A percentile compares a stretch with the other conserved stretches of the same genome.
Conservation (phyloP, 1,284 basidiomycete species). For the Xerocomus amazonicus region DNA sequence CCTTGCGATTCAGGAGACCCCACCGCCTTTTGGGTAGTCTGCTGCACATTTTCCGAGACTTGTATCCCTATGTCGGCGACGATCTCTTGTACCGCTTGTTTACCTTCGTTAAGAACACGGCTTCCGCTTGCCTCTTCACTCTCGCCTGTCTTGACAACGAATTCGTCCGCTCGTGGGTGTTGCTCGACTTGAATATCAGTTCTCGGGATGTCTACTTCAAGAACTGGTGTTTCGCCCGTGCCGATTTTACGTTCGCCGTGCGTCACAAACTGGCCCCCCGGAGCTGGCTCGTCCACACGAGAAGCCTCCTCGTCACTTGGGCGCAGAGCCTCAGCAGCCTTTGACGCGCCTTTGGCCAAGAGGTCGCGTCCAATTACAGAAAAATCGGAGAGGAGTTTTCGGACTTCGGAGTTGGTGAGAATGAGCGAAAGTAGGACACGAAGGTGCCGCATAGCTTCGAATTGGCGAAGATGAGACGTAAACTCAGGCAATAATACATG, state of each 20-base stretch:
- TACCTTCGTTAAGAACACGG: conserved; percentile 14
- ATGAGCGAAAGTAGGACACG: conserved; percentile 81
- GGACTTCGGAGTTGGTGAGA: conserved; percentile 87
- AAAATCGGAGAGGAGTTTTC: conserved; percentile 84
- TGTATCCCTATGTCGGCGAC: conserved; percentile 13
- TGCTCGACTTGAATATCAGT: conserved; percentile 41
- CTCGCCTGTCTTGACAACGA: conserved; percentile 31
- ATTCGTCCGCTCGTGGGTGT: conserved; percentile 44
- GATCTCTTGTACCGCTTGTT: conserved; percentile 21
- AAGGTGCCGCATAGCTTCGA: conserved; percentile 73
- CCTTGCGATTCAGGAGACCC: conserved; percentile 20
- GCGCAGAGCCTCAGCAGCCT: conserved; percentile 70
- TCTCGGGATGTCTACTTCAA: conserved; percentile 50
- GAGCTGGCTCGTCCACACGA: conserved; percentile 67
- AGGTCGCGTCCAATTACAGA: conserved; percentile 84
- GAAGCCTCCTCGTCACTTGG: conserved; percentile 65
- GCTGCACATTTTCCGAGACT: conserved; percentile 1
- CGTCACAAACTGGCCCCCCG: conserved; percentile 56
- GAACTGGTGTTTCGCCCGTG: conserved; percentile 44
- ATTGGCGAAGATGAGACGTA: not conserved
- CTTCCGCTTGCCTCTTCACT: conserved; percentile 29
- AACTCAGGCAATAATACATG: not conserved
- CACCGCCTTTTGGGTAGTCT: conserved; percentile 7
- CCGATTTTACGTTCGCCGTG: conserved; percentile 46
- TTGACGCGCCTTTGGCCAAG: conserved; percentile 72